Conservation (phyloP, 208 protist genomes). For the Jaenimonas drosophilae region DNA sequence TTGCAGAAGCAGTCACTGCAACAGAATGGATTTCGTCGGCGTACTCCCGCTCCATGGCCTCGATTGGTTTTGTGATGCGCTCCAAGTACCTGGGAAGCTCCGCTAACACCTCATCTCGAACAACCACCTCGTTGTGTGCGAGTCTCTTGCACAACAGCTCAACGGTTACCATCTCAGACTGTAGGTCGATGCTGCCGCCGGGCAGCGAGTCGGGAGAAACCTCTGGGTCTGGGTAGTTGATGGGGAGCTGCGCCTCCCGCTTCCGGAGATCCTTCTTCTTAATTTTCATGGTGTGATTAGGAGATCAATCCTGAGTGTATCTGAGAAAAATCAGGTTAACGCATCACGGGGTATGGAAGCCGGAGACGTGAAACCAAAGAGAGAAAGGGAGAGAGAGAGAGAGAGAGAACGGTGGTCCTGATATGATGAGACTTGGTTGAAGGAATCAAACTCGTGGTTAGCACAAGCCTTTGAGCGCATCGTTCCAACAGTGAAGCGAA, state of each 20-base stretch:
- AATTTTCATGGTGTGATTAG: conserved; percentile 51
- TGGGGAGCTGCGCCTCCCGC: conserved; percentile 77
- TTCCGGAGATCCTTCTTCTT: conserved; percentile 87
- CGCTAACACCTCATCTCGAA: conserved; percentile 60
- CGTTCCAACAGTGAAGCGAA: too few species aligned
- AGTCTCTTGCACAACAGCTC: conserved; percentile 73
- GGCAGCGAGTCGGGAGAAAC: conserved; percentile 34
- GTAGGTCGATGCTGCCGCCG: conserved; percentile 34
- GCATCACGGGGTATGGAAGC: neutral
- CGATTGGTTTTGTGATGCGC: conserved; percentile 24
- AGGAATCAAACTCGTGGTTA: too few species aligned
- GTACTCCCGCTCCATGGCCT: conserved; percentile 35
- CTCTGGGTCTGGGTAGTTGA: conserved; percentile 79
- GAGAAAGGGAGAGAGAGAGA: conserved; percentile 6
- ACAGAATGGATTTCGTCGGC: conserved; percentile 22
- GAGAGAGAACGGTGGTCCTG: conserved; percentile 4
- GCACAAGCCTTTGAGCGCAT: too few species aligned
- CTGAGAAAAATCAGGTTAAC: too few species aligned
- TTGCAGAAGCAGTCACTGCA: conserved; percentile 26
- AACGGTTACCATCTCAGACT: conserved; percentile 49
- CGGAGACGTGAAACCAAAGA: conserved; percentile 3
- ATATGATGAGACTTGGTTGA: conserved; percentile 2
- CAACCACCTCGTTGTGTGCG: conserved; percentile 75
- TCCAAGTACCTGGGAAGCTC: conserved; percentile 61
- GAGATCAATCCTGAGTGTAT: too few species aligned